These are phyloP conservation scores for Penicillium corylophilum DNA, from an alignment of 2,329 filamentous ascomycete genomes.

Conservation along the genomic window DNA sequence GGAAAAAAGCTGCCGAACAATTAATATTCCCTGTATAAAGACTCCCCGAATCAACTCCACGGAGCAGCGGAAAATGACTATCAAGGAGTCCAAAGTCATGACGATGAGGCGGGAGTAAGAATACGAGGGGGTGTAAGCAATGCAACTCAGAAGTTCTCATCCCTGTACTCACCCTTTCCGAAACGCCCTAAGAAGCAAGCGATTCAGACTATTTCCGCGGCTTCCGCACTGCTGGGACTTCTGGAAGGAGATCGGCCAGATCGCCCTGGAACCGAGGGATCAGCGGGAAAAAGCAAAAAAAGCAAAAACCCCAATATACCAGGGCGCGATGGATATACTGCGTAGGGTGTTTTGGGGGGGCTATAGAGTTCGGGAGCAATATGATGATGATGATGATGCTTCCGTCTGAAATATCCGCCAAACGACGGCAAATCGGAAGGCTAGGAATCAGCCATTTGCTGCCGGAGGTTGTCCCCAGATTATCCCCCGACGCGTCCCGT, in stretches of 20 bases:
- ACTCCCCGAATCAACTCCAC: no score
- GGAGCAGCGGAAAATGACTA: not conserved
- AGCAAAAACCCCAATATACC: not conserved
- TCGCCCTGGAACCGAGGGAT: not conserved
- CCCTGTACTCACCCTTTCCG: not conserved
- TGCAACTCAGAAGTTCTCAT: not conserved
- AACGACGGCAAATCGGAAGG: conserved; percentile 4
- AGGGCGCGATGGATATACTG: not conserved
- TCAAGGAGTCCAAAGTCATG: not conserved
- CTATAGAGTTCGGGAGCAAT: not conserved
- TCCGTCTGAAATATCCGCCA: not conserved
- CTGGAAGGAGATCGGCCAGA: not conserved
- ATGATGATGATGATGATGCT: no score
- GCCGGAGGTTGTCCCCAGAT: not conserved
- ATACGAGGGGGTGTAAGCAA: not conserved
- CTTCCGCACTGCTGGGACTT: not conserved
- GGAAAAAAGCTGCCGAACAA: conserved; percentile 1
- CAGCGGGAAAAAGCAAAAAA: not conserved
- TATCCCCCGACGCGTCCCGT: not conserved
- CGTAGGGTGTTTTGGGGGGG: not conserved
- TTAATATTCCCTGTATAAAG: no score
- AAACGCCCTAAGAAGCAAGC: not conserved
- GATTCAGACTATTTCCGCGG: not conserved
- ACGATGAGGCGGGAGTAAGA: not conserved
- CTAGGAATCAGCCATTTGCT: conserved; percentile 1